Evolutionary conservation across 495 filamentous ascomycete genomes (phyloP), one percentile per base, ranked within the genome.

Genomic region (Trichocladium antarcticum): DNA sequence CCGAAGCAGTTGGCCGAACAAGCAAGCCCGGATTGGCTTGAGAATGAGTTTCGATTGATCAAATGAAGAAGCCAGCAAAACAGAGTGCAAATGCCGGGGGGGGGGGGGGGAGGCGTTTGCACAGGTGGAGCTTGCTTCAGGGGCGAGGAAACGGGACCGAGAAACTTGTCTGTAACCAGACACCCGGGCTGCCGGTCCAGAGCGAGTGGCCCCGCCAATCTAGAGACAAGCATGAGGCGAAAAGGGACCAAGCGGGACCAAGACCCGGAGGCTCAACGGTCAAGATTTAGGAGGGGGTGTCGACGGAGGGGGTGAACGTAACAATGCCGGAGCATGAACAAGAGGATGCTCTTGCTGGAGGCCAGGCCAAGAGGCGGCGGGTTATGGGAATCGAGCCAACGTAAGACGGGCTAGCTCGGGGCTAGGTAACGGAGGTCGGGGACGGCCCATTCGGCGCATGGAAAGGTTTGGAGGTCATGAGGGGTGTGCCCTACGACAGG

Each of bases 11-110:
- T 52, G 57, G 40, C 55, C 53, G 54, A 55, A 49, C 46, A 60
- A 54, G 56, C 48, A 59, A 48, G 40, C 37, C 50, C 54, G 65
- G 63, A 68, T 68, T 69, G 63, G 69, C 47, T 55, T 61, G 50
- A 45, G 52, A 44, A 42, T 37, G 47, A 60, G 61, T 69, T 69
- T 69, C 61, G 55, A 69, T 68, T 70, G 62, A 54, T 69, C 67
- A 70, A 57, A 67, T 68, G 67, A 67, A 67, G 59, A 53, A 51
- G 42, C 37, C 45, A 59, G 19, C 50, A 57, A 49, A 55, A 56
- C 38, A 36, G 28, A 53, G 51, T 67, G 64, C 62, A 65, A 64
- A 61, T 61, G 60, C 62, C 64, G 62, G 59, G 57, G 54, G 57
- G 55, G 51, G 51, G 58, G 51, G 58, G 51, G 49, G 58, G 63